Conservation (phyloP, 371 early-diverging fungal genomes). For the Massospora cicadina region DNA sequence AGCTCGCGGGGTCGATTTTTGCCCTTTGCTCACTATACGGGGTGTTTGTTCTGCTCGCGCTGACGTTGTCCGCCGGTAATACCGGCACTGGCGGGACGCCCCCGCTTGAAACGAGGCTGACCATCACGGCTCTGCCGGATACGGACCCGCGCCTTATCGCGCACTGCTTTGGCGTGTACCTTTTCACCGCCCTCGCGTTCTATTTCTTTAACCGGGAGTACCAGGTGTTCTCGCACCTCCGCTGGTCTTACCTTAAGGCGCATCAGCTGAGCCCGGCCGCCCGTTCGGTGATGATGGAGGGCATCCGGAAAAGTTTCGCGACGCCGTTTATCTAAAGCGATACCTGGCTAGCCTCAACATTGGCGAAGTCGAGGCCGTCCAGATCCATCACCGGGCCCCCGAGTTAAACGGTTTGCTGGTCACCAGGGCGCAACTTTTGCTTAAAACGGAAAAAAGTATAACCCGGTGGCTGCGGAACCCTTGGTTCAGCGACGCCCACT, state of each 20-base stretch:
- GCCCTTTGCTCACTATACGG: background rate
- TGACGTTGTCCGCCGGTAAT: background rate
- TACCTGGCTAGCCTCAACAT: constrained; percentile 32
- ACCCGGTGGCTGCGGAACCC: constrained; percentile 7
- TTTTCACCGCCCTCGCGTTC: background rate
- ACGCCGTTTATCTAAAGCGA: constrained; percentile 26
- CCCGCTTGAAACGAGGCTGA: background rate
- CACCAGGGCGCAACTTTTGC: constrained; percentile 16
- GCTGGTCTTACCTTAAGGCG: background rate
- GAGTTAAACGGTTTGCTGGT: constrained; percentile 15
- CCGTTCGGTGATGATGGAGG: constrained; percentile 31
- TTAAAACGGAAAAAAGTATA: constrained; percentile 15
- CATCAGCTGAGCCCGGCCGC: background rate
- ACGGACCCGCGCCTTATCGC: background rate
- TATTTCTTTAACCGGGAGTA: background rate
- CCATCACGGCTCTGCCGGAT: background rate
- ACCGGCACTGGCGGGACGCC: too few species aligned
- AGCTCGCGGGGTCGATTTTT: constrained; percentile 19
- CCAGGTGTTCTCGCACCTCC: background rate
- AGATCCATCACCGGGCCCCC: constrained; percentile 28
- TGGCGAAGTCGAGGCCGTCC: constrained; percentile 33
- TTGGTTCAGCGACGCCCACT: constrained; percentile 13
- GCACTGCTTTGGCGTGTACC: background rate
- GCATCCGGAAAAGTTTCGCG: constrained; percentile 29
- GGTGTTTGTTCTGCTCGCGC: background rate